phyloP scores from a whole-genome alignment of 2,329 filamentous ascomycete species.

The Kalmusia sp. region DNA sequence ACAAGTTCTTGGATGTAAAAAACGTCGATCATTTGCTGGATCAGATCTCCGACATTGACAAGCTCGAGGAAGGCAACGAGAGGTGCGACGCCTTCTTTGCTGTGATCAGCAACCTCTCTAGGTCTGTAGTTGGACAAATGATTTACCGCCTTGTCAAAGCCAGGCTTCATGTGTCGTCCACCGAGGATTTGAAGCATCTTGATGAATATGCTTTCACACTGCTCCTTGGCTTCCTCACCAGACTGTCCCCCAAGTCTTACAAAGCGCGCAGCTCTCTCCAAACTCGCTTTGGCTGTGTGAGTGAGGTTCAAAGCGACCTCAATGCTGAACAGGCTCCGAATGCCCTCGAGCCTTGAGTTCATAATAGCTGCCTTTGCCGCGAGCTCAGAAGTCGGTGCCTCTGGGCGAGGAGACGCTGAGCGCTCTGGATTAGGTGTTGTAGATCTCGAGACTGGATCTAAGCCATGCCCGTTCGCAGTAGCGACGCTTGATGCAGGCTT shows the following conservation, averaged over 20 bases:
- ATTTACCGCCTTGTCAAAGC: constrained; percentile 89
- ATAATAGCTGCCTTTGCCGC: constrained; percentile 98
- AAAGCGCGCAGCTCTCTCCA: constrained; percentile 86
- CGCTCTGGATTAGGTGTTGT: constrained; percentile 50
- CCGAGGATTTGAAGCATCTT: constrained; percentile 83
- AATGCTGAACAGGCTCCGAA: constrained; percentile 93
- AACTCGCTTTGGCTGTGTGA: constrained; percentile 83
- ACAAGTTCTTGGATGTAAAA: constrained; percentile 97
- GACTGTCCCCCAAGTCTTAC: constrained; percentile 79
- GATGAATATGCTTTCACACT: constrained; percentile 90
- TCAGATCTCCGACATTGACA: constrained; percentile 96
- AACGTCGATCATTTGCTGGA: constrained; percentile 98
- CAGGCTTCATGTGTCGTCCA: constrained; percentile 84
- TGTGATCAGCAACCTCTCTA: constrained; percentile 76
- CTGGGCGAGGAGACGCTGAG: constrained; percentile 50
- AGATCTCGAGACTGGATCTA: constrained; percentile 39
- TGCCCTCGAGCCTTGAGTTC: constrained; percentile 92
- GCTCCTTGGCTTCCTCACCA: constrained; percentile 82
- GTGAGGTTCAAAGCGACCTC: constrained; percentile 91
- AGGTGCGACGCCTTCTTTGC: constrained; percentile 79
- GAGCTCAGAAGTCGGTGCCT: constrained; percentile 87
- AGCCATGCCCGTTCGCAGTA: constrained; percentile 33
- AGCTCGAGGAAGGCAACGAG: constrained; percentile 95
- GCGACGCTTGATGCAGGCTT: constrained; percentile 40
- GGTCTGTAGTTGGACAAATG: constrained; percentile 93